Percentiles rank a stretch among this genome's conserved stretches.
Evolutionary conservation across 2,329 filamentous ascomycete species (phyloP).

Genomic region (Penicillium vulpinum): DNA sequence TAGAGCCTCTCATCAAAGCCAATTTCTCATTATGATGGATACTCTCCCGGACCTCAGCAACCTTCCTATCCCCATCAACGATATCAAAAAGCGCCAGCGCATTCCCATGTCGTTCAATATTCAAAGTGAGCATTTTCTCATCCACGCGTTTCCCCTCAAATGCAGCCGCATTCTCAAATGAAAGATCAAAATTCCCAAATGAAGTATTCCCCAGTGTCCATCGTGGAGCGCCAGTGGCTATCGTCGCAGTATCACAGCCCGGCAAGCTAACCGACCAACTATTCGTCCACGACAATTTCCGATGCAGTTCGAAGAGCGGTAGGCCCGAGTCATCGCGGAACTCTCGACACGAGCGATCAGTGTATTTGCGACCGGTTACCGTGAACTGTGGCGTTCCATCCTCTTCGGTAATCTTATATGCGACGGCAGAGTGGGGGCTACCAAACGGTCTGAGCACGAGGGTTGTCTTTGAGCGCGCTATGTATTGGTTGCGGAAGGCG

Average conservation of each 20-base stretch:
- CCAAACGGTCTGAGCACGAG: slow-evolving; percentile 20
- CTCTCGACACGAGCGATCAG: slow-evolving; percentile 24
- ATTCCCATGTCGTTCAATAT: slow-evolving; percentile 16
- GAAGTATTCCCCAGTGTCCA: slow-evolving; percentile 8
- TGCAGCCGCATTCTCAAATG: slow-evolving; percentile 15
- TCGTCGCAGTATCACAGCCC: slow-evolving; percentile 7
- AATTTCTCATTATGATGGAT: slow-evolving; percentile 24
- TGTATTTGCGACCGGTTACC: slow-evolving; percentile 27
- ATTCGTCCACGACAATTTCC: slow-evolving; percentile 10
- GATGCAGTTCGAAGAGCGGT: slow-evolving; percentile 29
- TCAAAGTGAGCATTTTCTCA: slow-evolving; percentile 14
- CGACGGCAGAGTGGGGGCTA: slow-evolving; percentile 15
- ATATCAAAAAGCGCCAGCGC: slow-evolving; percentile 20
- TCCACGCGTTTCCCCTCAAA: slow-evolving; percentile 2
- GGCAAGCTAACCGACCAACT: slow-evolving; percentile 19
- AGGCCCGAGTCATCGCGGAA: slow-evolving; percentile 28
- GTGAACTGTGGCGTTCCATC: slow-evolving; percentile 21
- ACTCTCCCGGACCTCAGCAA: slow-evolving; percentile 24
- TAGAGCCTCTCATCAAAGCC: slow-evolving; percentile 13
- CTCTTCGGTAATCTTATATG: slow-evolving; percentile 23
- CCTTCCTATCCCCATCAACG: slow-evolving; percentile 23
- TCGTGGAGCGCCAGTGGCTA: slow-evolving; percentile 13
- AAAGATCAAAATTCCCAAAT: slow-evolving; percentile 8
- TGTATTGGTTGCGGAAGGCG: slow-evolving; percentile 23
- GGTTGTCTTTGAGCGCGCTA: slow-evolving; percentile 15